These are phyloP conservation scores for Pyronema omphalodes DNA, from an alignment of 495 filamentous ascomycete species.

Conservation along the genomic window DNA sequence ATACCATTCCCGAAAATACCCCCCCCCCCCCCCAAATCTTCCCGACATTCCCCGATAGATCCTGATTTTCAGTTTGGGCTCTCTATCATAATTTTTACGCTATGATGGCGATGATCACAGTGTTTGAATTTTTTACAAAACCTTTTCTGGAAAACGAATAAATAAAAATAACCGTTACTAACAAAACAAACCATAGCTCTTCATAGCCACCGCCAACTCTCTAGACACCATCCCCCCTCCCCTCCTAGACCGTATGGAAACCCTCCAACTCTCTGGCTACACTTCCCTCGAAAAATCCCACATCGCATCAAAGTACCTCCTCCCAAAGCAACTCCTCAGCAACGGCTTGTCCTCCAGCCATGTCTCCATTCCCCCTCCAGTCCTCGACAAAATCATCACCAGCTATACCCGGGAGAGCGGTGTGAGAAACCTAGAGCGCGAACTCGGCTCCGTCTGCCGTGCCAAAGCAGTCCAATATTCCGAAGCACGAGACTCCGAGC, in stretches of 20 bases:
- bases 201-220: conserved; percentile 96
- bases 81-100: too few relatives aligned
- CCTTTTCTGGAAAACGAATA: neutral
- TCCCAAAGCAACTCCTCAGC: conserved; percentile 74
- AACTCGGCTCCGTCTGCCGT: conserved; percentile 84
- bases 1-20: neutral
- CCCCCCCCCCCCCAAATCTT: too few relatives aligned
- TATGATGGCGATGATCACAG: too few relatives aligned
- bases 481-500: conserved; percentile 64
- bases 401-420: conserved; percentile 96
- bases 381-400: conserved; percentile 84
- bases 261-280: conserved; percentile 77
- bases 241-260: conserved; percentile 95
- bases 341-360: conserved; percentile 64
- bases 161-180: neutral
- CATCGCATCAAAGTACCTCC: conserved; percentile 79
- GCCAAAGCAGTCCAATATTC: conserved; percentile 90
- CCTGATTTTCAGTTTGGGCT: too few relatives aligned
- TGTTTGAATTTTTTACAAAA: neutral
- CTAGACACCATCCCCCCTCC: conserved; percentile 89
- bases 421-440: conserved; percentile 88
- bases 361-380: conserved; percentile 57
- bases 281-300: conserved; percentile 96
- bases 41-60: too few relatives aligned
- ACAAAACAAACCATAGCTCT: conserved; percentile 32